A percentile compares a stretch with the other conserved stretches of the same genome.
phyloP scores from a whole-genome alignment of 2,329 filamentous ascomycete genomes.

The Sodiomyces alkalinus region DNA sequence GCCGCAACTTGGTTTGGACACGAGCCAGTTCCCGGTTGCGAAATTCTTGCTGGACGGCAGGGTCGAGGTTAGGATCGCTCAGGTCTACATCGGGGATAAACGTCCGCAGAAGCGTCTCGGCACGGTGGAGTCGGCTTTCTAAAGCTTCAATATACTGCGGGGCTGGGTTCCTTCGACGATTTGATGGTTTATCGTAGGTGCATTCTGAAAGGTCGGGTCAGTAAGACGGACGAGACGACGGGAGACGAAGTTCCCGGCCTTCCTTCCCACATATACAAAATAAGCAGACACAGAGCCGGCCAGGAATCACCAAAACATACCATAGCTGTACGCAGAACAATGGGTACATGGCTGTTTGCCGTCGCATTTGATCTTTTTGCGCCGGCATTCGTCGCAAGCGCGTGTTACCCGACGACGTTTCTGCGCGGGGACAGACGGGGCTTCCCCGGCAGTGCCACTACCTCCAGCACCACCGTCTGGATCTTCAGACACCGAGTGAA shows the following conservation, averaged over 20 bases:
- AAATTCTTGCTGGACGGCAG: conserved; percentile 56
- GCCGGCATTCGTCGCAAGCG: conserved; percentile 68
- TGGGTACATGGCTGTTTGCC: conserved; percentile 84
- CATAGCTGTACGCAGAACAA: conserved; percentile 96
- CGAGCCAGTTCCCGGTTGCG: conserved; percentile 38
- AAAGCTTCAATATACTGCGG: conserved; percentile 88
- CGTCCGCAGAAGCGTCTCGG: conserved; percentile 63
- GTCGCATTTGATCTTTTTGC: conserved; percentile 81
- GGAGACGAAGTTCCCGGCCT: too few relatives aligned
- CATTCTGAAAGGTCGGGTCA: conserved; percentile 49
- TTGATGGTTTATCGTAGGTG: conserved; percentile 90
- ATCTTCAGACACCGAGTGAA: conserved; percentile 25
- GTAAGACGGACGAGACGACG: conserved; percentile 2
- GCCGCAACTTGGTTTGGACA: conserved; percentile 24
- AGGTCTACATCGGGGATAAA: conserved; percentile 75
- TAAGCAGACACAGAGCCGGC: not conserved
- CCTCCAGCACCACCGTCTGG: too few relatives aligned
- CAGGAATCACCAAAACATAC: conserved; percentile 35
- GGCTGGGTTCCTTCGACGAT: conserved; percentile 75
- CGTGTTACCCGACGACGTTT: conserved; percentile 66
- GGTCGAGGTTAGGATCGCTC: conserved; percentile 70
- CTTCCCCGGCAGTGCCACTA: too few relatives aligned
- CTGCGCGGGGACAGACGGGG: conserved; percentile 45
- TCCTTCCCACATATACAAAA: not conserved
- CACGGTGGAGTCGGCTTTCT: conserved; percentile 68